Evolutionary conservation across 192 early-diverging fungal genomes (phyloP).

Genomic region (Haplosporangium gracile): DNA sequence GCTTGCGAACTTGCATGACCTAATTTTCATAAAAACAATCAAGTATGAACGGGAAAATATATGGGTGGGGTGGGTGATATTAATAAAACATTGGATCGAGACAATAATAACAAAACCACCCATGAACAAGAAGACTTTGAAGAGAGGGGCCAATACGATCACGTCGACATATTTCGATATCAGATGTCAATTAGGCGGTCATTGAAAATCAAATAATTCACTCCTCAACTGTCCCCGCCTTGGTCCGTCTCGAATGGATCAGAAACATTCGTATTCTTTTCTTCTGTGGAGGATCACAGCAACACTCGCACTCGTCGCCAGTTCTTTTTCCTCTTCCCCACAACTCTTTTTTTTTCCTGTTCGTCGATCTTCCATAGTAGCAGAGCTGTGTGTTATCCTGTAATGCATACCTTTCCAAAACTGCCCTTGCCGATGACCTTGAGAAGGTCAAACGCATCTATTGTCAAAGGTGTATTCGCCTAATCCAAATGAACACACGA

Average conservation of each 20-base stretch:
- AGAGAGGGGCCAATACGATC: slow-evolving; percentile 82
- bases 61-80: slow-evolving; percentile 73
- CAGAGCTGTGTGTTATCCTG: not conserved
- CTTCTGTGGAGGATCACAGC: not conserved
- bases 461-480: slow-evolving; percentile 80
- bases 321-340: not conserved
- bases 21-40: slow-evolving; percentile 7
- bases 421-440: slow-evolving; percentile 97
- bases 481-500: slow-evolving; percentile 12
- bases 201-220: not conserved
- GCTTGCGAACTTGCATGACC: slow-evolving; percentile 94
- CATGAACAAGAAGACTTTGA: slow-evolving; percentile 55
- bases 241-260: not conserved
- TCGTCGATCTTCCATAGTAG: not conserved
- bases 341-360: not conserved
- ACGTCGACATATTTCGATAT: not conserved
- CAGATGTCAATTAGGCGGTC: slow-evolving; percentile 6
- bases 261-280: not conserved
- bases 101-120: slow-evolving; percentile 81
- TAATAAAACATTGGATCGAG: slow-evolving; percentile 86
- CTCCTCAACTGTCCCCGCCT: not conserved
- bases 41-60: not conserved
- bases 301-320: too few relatives aligned
- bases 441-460: slow-evolving; percentile 95
- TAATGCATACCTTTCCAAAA: slow-evolving; percentile 88